Percentiles rank a stretch among this genome's conserved stretches.
Conservation (phyloP, 179 eudicot species). For the Spinacia oleracea region DNA sequence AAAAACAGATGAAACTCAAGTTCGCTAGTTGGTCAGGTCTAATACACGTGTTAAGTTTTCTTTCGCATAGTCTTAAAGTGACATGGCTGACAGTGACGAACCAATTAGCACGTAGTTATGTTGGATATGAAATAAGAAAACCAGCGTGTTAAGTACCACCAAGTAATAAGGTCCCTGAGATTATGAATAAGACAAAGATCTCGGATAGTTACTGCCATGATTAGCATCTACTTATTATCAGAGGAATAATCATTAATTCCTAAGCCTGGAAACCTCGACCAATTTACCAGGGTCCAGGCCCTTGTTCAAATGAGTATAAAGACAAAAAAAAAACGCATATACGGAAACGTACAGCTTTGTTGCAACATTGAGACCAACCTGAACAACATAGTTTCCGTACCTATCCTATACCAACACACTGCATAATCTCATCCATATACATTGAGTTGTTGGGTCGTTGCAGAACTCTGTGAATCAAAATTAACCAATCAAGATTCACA, state of each 20-base stretch:
- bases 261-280: too few species aligned
- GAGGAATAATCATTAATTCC: too few species aligned
- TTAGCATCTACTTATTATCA: too few species aligned
- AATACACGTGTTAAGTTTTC: neutral
- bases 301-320: too few species aligned
- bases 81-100: neutral
- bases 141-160: neutral
- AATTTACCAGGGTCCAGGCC: too few species aligned
- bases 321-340: too few species aligned
- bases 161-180: neutral
- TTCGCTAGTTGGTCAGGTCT: neutral
- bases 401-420: constrained; percentile 59
- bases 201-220: neutral
- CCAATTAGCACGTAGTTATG: neutral
- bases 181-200: neutral
- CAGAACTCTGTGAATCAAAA: constrained; percentile 64
- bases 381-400: constrained; percentile 96
- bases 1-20: too few species aligned
- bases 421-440: constrained; percentile 79
- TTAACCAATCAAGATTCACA: constrained; percentile 1
- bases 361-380: constrained; percentile 46
- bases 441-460: constrained; percentile 56
- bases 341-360: neutral
- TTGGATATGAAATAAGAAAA: neutral
- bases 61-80: neutral